Base-by-base conservation (phyloP, 2,329 filamentous ascomycete genomes). In the Arthrobotrys musiformis region DNA sequence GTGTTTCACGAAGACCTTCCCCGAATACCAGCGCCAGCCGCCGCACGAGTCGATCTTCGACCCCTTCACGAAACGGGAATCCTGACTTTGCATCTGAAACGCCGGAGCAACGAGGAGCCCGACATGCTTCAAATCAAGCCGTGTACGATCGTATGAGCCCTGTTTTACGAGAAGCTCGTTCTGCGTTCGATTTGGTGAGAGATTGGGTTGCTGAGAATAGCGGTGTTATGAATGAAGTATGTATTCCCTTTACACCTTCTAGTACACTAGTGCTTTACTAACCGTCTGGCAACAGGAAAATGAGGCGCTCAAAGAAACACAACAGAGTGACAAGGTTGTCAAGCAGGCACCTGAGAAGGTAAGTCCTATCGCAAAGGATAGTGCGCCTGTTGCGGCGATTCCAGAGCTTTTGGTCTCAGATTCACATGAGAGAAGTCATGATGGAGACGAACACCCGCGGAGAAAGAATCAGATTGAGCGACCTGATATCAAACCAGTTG, bases 121-220 rank as follows among this genome's bases (percentile, higher is more conserved):
- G 54, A 26, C 54, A 58, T 58, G 33, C 54, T 7, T 17, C 24
- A 4, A 58, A 58, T 26, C 54, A 58, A 9, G 33, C 54, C 5
- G 54, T 58, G 24, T 58, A 58, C 26, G 54, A 37, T 24, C 54
- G 54, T 17, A 40, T 58, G 19, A 37, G 4, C n/a, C 54, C 54
- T 13, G 30, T 58, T 37, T 37, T 58, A 9, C 8, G 33, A 40
- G 33, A 19, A 11, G 30, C 24, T 4, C 8, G 33, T 6, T 58
- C 54, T n/a, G 54, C 13, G 54, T 40, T 58, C 26, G 54, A 58
- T 2, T 2, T n/a, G 2, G 8, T 58, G 2, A 58, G 54, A 19
- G 54, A 58, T 40, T 58, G 54, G 54, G 54, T 58, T 40, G 19
- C 30, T 37, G 54, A 26, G 33, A 37, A 58, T 58, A 13, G 54